A percentile compares a stretch with the other conserved stretches of the same genome.
These are phyloP conservation scores for Ramaria sp. DNA, from an alignment of 768 basidiomycete genomes.

Conservation along the genomic window DNA sequence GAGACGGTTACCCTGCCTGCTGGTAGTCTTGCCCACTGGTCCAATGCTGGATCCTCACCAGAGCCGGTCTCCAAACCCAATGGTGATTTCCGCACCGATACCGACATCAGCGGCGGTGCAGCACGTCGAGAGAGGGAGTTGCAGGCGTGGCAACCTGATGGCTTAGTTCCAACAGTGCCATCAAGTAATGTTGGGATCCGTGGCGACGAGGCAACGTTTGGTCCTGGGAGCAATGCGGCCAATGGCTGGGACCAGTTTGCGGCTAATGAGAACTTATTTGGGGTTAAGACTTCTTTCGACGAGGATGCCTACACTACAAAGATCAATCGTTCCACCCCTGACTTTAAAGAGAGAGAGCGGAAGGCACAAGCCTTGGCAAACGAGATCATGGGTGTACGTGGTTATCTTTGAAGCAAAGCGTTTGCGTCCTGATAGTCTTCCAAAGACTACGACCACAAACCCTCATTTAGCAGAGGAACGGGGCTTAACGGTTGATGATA, in stretches of 20 bases:
- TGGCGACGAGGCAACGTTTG: constrained; percentile 65
- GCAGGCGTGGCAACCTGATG: constrained; percentile 61
- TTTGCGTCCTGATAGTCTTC: constrained; percentile 3
- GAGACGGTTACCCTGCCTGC: constrained; percentile 60
- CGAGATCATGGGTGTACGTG: constrained; percentile 78
- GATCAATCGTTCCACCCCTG: constrained; percentile 72
- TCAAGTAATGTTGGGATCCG: constrained; percentile 22
- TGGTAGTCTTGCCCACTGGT: constrained; percentile 62
- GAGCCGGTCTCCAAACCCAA: constrained; percentile 45
- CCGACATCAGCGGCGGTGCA: constrained; percentile 41
- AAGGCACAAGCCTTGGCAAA: constrained; percentile 82
- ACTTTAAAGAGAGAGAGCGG: constrained; percentile 82
- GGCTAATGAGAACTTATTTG: constrained; percentile 87
- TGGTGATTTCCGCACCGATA: constrained; percentile 64
- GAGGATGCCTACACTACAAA: constrained; percentile 94
- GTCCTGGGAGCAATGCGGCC: constrained; percentile 32
- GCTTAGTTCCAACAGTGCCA: constrained; percentile 10
- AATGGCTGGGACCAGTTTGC: constrained; percentile 84
- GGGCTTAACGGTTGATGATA: constrained; percentile 49
- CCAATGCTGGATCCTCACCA: constrained; percentile 58
- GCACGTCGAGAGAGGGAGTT: constrained; percentile 53
- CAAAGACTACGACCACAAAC: constrained; percentile 55
- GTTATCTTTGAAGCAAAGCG: constrained; percentile 10
- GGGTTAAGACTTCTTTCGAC: constrained; percentile 82
- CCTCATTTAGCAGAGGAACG: constrained; percentile 89